Evolutionary conservation across 345 rosid species (phyloP).

Genomic region (Xanthoceras sorbifolium): DNA sequence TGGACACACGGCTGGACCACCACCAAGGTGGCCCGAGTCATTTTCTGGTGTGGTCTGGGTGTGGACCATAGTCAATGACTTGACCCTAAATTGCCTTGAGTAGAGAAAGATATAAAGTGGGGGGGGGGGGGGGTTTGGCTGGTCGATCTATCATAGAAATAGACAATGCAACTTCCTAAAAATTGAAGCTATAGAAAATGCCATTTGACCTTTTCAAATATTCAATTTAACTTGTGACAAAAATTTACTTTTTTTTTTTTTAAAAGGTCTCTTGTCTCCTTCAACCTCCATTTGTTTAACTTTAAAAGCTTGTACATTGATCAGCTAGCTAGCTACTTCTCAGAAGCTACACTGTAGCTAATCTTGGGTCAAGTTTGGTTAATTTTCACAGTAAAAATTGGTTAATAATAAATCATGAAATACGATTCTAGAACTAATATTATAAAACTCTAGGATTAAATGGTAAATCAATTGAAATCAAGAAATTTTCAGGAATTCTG

Average conservation of each 20-base stretch:
- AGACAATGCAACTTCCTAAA: slow-evolving; percentile 27
- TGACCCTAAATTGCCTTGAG: not conserved
- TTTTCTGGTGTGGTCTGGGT: slow-evolving; percentile 5
- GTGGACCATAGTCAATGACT: slow-evolving; percentile 17
- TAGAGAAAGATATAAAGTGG: slow-evolving; percentile 21
- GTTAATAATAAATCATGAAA: too few relatives aligned
- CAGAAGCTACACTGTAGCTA: not conserved
- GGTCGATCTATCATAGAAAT: slow-evolving; percentile 16
- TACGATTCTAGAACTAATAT: too few relatives aligned
- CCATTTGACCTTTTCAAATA: slow-evolving; percentile 10
- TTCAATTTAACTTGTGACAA: too few relatives aligned
- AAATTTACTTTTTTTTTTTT: too few relatives aligned
- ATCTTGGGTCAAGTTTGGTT: too few relatives aligned
- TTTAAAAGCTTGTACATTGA: not conserved
- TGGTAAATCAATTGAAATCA: too few relatives aligned
- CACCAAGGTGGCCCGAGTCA: not conserved
- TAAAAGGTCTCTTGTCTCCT: not conserved
- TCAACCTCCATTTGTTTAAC: not conserved
- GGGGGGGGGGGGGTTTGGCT: too few relatives aligned
- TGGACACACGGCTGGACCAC: not conserved
- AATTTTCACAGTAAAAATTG: too few relatives aligned
- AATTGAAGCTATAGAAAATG: not conserved
- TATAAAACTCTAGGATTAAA: too few relatives aligned
- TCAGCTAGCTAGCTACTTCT: not conserved
- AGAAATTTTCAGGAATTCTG: too few relatives aligned